Conservation (phyloP, 2,329 filamentous ascomycete species). For the Colletotrichum costaricense region DNA sequence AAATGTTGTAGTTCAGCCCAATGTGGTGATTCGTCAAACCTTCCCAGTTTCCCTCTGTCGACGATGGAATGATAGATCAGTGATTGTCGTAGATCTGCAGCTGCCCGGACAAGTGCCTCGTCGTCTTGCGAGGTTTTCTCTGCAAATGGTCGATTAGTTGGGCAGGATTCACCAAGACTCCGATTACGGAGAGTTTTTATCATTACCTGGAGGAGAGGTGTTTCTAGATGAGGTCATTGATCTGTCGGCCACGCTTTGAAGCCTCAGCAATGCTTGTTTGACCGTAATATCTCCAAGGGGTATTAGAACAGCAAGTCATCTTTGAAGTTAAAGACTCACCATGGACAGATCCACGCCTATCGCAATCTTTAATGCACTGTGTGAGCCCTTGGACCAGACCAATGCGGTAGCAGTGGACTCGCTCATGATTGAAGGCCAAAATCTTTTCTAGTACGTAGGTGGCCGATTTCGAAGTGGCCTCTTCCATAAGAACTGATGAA, state of each 20-base stretch:
- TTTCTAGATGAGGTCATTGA: neutral
- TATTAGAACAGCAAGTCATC: neutral
- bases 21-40: slow-evolving; percentile 32
- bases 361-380: slow-evolving; percentile 1
- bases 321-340: neutral
- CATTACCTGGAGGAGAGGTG: neutral
- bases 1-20: slow-evolving; percentile 46
- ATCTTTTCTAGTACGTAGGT: neutral
- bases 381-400: neutral
- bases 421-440: neutral
- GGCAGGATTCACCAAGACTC: neutral
- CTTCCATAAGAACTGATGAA: neutral
- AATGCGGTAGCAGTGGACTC: neutral
- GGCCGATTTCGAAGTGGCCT: neutral
- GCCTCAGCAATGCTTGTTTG: neutral
- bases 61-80: neutral
- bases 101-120: neutral
- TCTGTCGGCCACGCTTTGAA: neutral
- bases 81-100: neutral
- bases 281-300: neutral
- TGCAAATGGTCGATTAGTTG: neutral
- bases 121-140: neutral
- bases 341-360: neutral
- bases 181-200: neutral
- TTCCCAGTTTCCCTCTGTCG: slow-evolving; percentile 13